These are phyloP conservation scores for Taiozyma onychis DNA, from an alignment of 1,139 yeast genomes.

Conservation along the genomic window DNA sequence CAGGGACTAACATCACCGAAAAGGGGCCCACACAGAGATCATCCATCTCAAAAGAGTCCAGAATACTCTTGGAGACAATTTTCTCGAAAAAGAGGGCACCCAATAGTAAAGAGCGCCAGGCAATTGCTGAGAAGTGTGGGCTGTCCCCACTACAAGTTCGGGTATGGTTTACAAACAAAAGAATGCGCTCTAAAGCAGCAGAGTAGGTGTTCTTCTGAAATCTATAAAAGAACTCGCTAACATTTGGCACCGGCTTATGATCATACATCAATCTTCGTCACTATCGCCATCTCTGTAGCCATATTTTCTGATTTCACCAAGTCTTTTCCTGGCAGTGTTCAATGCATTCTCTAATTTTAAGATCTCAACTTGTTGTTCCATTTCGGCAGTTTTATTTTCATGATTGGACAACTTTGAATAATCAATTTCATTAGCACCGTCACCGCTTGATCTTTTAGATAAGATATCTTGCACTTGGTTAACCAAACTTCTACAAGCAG, in stretches of 20 bases:
- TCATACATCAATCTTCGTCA: slow-evolving; percentile 12
- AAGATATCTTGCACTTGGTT: slow-evolving; percentile 62
- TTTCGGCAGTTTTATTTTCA: slow-evolving; percentile 81
- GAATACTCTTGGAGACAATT: slow-evolving; percentile 12
- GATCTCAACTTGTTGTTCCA: slow-evolving; percentile 93
- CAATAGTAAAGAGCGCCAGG: slow-evolving; percentile 27
- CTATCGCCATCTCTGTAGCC: slow-evolving; percentile 23
- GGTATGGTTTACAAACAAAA: slow-evolving; percentile 32
- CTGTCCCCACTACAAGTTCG: slow-evolving; percentile 29
- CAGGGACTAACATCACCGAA: not conserved
- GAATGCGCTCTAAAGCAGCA: slow-evolving; percentile 25
- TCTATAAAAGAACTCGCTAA: not conserved
- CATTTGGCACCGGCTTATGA: not conserved
- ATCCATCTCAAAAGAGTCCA: slow-evolving; percentile 11
- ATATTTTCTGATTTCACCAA: slow-evolving; percentile 79
- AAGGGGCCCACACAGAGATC: slow-evolving; percentile 6
- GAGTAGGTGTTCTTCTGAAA: not conserved
- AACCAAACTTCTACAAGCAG: slow-evolving; percentile 72
- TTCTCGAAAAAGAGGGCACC: slow-evolving; percentile 22
- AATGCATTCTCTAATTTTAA: slow-evolving; percentile 75
- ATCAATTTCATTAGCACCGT: slow-evolving; percentile 45
- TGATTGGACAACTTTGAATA: slow-evolving; percentile 67
- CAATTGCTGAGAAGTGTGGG: slow-evolving; percentile 28
- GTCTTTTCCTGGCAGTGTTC: slow-evolving; percentile 66
- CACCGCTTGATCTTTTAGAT: slow-evolving; percentile 29